Conservation (phyloP, 2,329 filamentous ascomycete genomes). For the Cladosporium sp. region DNA sequence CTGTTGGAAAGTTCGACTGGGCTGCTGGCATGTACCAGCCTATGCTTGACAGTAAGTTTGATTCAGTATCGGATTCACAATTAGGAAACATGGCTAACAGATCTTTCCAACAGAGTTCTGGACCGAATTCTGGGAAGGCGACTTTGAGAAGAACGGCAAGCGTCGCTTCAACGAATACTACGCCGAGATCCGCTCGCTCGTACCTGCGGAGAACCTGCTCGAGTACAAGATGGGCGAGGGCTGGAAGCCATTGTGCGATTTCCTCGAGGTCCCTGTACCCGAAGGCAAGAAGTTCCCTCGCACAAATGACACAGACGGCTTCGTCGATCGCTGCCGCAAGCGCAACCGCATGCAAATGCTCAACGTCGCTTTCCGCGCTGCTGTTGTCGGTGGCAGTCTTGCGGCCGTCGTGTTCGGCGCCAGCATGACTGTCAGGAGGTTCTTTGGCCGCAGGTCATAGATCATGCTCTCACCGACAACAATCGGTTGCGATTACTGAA, state of each 20-base stretch:
- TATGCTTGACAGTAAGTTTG: slow-evolving; percentile 59
- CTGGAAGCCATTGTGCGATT: slow-evolving; percentile 58
- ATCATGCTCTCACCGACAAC: not conserved
- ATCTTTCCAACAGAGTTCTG: slow-evolving; percentile 56
- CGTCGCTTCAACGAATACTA: slow-evolving; percentile 62
- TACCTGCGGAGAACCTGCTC: slow-evolving; percentile 54
- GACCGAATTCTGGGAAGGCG: slow-evolving; percentile 67
- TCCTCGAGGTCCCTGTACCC: slow-evolving; percentile 55
- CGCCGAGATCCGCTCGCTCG: slow-evolving; percentile 51
- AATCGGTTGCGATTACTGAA: not conserved
- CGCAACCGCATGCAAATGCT: slow-evolving; percentile 59
- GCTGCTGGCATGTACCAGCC: slow-evolving; percentile 68
- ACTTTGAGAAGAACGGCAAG: slow-evolving; percentile 67
- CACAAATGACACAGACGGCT: slow-evolving; percentile 57
- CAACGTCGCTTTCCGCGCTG: slow-evolving; percentile 55
- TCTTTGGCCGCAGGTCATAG: slow-evolving; percentile 32
- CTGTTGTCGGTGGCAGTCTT: slow-evolving; percentile 53
- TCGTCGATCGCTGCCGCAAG: slow-evolving; percentile 56
- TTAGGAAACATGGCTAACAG: slow-evolving; percentile 17
- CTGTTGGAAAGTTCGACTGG: slow-evolving; percentile 61
- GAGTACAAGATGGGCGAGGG: slow-evolving; percentile 58
- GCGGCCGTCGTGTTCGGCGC: slow-evolving; percentile 45
- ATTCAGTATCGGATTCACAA: not conserved
- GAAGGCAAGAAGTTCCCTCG: slow-evolving; percentile 53
- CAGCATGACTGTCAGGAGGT: slow-evolving; percentile 39